A percentile compares a stretch with the other conserved stretches of the same genome.
phyloP scores from a whole-genome alignment of 352 stramenopile species.

The Globisporangium iwayamae region DNA sequence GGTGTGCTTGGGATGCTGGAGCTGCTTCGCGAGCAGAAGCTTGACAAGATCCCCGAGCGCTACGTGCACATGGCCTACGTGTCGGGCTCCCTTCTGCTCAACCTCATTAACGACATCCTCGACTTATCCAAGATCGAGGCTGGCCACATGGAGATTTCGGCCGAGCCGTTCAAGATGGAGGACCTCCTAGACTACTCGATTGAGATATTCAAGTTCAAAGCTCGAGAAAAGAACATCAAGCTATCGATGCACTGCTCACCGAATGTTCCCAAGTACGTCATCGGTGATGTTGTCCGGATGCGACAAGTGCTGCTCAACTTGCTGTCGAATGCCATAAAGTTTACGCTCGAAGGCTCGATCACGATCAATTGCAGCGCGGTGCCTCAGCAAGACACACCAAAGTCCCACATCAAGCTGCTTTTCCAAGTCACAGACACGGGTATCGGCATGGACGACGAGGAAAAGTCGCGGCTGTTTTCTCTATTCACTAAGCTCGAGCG shows the following conservation, averaged over 20 bases:
- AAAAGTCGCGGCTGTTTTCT: slow-evolving; percentile 60
- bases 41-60: slow-evolving; percentile 54
- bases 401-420: slow-evolving; percentile 57
- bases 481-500: slow-evolving; percentile 65
- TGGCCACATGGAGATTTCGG: slow-evolving; percentile 77
- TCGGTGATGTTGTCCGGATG: slow-evolving; percentile 62
- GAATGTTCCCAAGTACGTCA: slow-evolving; percentile 49
- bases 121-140: slow-evolving; percentile 91
- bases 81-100: slow-evolving; percentile 59
- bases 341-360: slow-evolving; percentile 69
- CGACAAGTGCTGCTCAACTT: slow-evolving; percentile 75
- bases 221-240: slow-evolving; percentile 77
- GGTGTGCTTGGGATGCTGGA: slow-evolving; percentile 78
- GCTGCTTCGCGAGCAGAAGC: slow-evolving; percentile 55
- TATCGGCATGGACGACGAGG: slow-evolving; percentile 61
- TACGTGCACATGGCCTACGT: slow-evolving; percentile 75
- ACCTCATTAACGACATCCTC: slow-evolving; percentile 85
- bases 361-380: slow-evolving; percentile 62
- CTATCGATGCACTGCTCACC: slow-evolving; percentile 57
- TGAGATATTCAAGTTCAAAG: slow-evolving; percentile 84
- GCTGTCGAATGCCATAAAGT: slow-evolving; percentile 78
- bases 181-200: slow-evolving; percentile 71
- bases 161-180: slow-evolving; percentile 74
- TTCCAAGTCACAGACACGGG: slow-evolving; percentile 73
- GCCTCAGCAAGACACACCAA: slow-evolving; percentile 44